A percentile compares a stretch with the other conserved stretches of the same genome.
Conservation (phyloP, 192 early-diverging fungal species). For the Funneliformis mosseae region DNA sequence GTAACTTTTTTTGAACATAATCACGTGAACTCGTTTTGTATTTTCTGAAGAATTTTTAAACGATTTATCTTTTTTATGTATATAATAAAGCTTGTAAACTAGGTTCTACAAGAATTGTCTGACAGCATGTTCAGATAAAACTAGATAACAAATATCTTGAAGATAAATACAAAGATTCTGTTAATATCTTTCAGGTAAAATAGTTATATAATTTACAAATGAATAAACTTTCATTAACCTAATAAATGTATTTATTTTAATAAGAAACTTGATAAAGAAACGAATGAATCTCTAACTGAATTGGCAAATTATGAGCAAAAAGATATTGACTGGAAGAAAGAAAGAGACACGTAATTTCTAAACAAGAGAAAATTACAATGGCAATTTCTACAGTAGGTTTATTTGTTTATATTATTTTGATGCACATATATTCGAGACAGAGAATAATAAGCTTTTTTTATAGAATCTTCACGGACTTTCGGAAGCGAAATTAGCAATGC, state of each 20-base stretch:
- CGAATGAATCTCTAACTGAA: constrained; percentile 57
- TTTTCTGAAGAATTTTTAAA: neutral
- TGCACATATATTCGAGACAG: neutral
- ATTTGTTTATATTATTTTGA: neutral
- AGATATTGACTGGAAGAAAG: constrained; percentile 87
- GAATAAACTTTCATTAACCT: neutral
- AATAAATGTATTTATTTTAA: neutral
- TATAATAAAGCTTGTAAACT: no score
- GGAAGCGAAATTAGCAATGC: constrained; percentile 67
- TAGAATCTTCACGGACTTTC: constrained; percentile 59
- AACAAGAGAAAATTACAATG: constrained; percentile 76
- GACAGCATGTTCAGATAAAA: no score
- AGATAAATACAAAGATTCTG: no score
- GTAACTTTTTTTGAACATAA: constrained; percentile 38
- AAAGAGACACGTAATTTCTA: constrained; percentile 76
- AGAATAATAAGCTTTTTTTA: neutral
- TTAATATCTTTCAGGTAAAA: neutral
- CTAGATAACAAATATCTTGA: no score
- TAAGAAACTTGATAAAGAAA: constrained; percentile 56
- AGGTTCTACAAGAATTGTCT: no score
- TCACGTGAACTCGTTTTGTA: neutral
- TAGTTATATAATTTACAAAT: neutral
- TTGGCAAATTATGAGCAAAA: constrained; percentile 68
- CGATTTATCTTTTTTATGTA: no score
- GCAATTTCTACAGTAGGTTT: constrained; percentile 60